Evolutionary conservation across 768 basidiomycete genomes (phyloP), one percentile per base, ranked within the genome.

Genomic region (Cystofilobasidium bisporidii): DNA sequence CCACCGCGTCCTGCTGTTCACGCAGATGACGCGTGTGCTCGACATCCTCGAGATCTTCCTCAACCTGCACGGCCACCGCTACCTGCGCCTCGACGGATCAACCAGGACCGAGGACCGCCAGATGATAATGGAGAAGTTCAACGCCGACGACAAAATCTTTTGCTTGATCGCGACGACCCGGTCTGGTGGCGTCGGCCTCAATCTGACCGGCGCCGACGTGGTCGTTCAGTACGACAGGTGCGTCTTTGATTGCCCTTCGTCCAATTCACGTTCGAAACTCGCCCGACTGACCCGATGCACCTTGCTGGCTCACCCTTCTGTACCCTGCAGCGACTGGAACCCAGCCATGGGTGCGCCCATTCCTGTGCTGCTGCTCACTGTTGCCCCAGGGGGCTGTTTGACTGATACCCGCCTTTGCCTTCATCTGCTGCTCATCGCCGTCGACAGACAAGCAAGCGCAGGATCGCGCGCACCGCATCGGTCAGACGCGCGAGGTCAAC

Each of bases 31-130:
- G 36, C 82, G 83, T 69, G 86, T 98, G 38, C 81, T 98, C 67
- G 93, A 98, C 75, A 90, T 98, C 69, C 82, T 98, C 62, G 93
- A 97, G 75, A 86, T 86, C 22, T 98, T 91, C 77, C 82, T 97
- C 67, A 93, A 88, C 72, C 86, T 91, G 65, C 91, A 92, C 74
- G 93, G 93, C 0, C 88, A 93, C 75, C 83, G 93, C 15, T 98
- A 98, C 76, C 83, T 94, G 24, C 83, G 93, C n/a, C 79, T 98
- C 40, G 93, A 98, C 74, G 93, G 93, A 2, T 87, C 89, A 47
- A 98, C 93, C 64, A 92, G 89, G 78, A 90, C 96, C 67, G 93
- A 96, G 78, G 90, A 97, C 72, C 81, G 93, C 0, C 79, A 80
- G 64, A 72, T 77, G 50, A 73, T 80, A 56, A 81, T 79, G 4